Evolutionary conservation across 768 basidiomycete genomes (phyloP).

Genomic region (Pulveroboletus ravenelii): DNA sequence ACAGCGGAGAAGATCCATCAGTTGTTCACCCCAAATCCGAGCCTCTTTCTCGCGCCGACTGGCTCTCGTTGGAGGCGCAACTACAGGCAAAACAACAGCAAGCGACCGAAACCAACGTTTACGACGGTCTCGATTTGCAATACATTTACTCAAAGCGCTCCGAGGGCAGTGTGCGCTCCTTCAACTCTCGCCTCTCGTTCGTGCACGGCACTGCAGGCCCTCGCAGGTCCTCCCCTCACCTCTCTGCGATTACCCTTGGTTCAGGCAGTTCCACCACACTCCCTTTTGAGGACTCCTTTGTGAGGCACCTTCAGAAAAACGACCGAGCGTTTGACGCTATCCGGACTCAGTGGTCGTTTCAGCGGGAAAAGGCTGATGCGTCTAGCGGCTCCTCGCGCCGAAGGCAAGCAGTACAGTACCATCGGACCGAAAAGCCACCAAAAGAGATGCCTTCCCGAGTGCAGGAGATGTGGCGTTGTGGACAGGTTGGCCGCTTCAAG

Average conservation of each 20-base stretch:
- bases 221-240: conserved; percentile 24
- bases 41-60: conserved; percentile 40
- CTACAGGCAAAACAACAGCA: conserved; percentile 23
- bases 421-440: conserved; percentile 12
- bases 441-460: conserved; percentile 21
- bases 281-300: conserved; percentile 39
- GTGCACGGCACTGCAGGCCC: neutral
- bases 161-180: conserved; percentile 34
- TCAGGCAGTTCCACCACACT: conserved; percentile 34
- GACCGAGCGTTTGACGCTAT: conserved; percentile 43
- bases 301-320: conserved; percentile 29
- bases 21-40: conserved; percentile 45
- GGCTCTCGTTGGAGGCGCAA: conserved; percentile 48
- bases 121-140: conserved; percentile 42
- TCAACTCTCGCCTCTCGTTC: conserved; percentile 20
- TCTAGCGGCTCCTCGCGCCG: conserved; percentile 21
- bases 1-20: conserved; percentile 17
- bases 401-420: conserved; percentile 17
- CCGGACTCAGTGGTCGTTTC: conserved; percentile 56
- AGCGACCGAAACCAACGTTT: neutral
- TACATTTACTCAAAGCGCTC: conserved; percentile 36
- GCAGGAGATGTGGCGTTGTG: conserved; percentile 66
- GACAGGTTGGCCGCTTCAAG: conserved; percentile 58
- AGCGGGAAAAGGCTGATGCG: conserved; percentile 44
- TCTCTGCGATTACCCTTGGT: conserved; percentile 16